Evolutionary conservation across 257 asterid genomes (phyloP).

Genomic region (Solanum etuberosum): DNA sequence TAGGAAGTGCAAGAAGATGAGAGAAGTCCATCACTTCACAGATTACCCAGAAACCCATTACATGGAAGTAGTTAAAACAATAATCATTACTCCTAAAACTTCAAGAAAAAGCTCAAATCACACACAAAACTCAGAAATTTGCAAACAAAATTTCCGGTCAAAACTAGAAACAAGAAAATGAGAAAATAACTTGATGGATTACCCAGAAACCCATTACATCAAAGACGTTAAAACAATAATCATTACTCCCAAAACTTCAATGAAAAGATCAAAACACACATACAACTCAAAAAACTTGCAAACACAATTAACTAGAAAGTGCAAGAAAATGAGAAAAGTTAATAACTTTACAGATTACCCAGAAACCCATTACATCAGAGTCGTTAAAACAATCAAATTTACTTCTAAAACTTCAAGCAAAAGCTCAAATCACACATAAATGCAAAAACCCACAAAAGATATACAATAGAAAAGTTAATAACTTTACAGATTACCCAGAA

Average conservation of each 20-base stretch:
- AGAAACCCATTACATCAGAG: constrained; percentile 20
- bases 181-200: background rate
- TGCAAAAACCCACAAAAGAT: background rate
- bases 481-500: background rate
- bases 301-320: background rate
- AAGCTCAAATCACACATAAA: background rate
- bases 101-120: background rate
- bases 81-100: background rate
- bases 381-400: constrained; percentile 17
- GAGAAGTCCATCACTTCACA: background rate
- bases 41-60: background rate
- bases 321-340: background rate
- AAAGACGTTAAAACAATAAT: constrained; percentile 21
- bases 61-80: constrained; percentile 2
- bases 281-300: background rate
- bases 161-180: background rate
- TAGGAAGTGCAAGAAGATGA: background rate
- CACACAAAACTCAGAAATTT: background rate
- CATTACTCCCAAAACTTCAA: background rate
- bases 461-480: background rate
- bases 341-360: background rate
- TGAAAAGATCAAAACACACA: background rate
- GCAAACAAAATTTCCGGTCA: background rate
- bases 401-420: background rate
- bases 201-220: constrained; percentile 15